phyloP scores from a whole-genome alignment of 345 rosid species.

The Reutealis trisperma region DNA sequence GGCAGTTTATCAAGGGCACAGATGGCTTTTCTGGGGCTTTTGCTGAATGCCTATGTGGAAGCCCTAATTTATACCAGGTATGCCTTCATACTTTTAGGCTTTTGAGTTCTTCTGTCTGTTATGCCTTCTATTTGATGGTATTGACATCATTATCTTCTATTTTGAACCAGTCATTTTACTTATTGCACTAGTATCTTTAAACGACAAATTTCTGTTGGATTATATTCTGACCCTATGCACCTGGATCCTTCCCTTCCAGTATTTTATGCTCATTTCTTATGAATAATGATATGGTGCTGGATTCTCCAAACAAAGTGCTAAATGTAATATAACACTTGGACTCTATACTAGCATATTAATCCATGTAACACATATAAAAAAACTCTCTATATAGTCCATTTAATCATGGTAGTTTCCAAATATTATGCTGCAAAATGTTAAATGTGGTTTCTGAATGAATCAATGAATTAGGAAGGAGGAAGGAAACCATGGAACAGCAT shows the following conservation, averaged over 20 bases:
- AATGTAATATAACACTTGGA: not conserved
- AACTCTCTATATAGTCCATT: not conserved
- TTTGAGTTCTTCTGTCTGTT: not conserved
- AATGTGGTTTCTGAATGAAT: constrained; percentile 21
- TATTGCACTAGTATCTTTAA: not conserved
- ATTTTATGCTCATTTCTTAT: not conserved
- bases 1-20: constrained; percentile 96
- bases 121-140: not conserved
- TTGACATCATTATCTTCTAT: not conserved
- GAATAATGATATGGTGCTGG: not conserved
- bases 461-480: constrained; percentile 72
- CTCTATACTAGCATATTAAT: not conserved
- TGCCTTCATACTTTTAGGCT: not conserved
- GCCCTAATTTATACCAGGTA: constrained; percentile 93
- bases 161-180: not conserved
- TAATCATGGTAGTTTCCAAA: not conserved
- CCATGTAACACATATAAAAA: not conserved
- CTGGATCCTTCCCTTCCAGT: not conserved
- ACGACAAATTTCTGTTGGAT: not conserved
- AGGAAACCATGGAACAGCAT: constrained; percentile 96
- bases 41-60: constrained; percentile 98
- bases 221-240: not conserved
- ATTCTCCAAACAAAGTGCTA: not conserved
- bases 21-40: constrained; percentile 93
- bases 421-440: not conserved